Evolutionary conservation across 352 stramenopile species (phyloP).

Genomic region (Phytophthora pisi): DNA sequence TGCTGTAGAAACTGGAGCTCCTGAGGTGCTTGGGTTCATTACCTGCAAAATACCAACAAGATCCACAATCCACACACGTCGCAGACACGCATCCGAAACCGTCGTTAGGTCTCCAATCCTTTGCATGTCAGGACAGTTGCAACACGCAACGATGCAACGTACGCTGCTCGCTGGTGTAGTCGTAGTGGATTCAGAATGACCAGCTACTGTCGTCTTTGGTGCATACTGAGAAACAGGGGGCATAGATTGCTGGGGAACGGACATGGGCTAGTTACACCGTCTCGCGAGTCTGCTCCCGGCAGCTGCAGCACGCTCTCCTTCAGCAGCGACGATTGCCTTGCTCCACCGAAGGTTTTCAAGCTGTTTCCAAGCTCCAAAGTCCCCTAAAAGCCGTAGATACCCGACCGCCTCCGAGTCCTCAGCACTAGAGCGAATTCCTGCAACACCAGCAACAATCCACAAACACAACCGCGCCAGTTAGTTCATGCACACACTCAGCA

Average conservation of each 20-base stretch:
- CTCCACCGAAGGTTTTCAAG: slow-evolving; percentile 9
- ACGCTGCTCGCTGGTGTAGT: slow-evolving; percentile 33
- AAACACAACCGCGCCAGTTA: slow-evolving; percentile 16
- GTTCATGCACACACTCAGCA: background rate
- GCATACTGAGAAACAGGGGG: slow-evolving; percentile 77
- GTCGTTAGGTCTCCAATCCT: slow-evolving; percentile 8
- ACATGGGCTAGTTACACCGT: slow-evolving; percentile 50
- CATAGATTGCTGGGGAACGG: slow-evolving; percentile 72
- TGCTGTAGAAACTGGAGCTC: slow-evolving; percentile 23
- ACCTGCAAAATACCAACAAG: slow-evolving; percentile 20
- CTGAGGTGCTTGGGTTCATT: slow-evolving; percentile 35
- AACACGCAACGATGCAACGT: slow-evolving; percentile 21
- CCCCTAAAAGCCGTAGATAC: background rate
- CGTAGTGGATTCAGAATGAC: slow-evolving; percentile 43
- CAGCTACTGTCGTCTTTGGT: slow-evolving; percentile 44
- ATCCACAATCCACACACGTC: background rate
- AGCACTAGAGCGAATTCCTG: slow-evolving; percentile 22
- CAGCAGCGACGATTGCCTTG: slow-evolving; percentile 10
- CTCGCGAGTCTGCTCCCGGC: slow-evolving; percentile 8
- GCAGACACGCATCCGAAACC: background rate
- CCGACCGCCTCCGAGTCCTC: slow-evolving; percentile 4
- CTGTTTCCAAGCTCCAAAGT: slow-evolving; percentile 6
- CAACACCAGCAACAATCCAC: slow-evolving; percentile 1
- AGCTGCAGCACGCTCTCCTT: slow-evolving; percentile 8
- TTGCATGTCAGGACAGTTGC: background rate